Percentiles rank a stretch among this genome's conserved stretches.
These are phyloP conservation scores for Phyllosticta ampelicida DNA, from an alignment of 2,329 filamentous ascomycete species.

Conservation along the genomic window DNA sequence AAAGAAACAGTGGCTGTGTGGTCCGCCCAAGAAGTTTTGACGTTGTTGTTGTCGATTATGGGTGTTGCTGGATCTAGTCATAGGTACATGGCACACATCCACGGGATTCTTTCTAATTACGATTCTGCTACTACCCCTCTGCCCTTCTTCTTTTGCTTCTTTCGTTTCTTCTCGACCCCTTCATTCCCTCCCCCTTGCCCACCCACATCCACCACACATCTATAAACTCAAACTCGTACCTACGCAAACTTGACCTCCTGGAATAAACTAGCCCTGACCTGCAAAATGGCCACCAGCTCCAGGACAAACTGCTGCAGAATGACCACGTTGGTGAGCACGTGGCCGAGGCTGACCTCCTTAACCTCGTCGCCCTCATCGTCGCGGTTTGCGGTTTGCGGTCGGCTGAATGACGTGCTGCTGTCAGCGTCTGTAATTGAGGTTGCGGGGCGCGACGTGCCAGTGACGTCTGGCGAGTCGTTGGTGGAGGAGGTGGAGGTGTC, in stretches of 20 bases:
- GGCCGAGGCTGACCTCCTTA: conserved; percentile 35
- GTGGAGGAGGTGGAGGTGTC: too few relatives aligned
- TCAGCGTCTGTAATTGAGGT: neutral
- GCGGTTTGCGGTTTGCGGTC: neutral
- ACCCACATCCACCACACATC: neutral
- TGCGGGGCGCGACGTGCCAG: too few relatives aligned
- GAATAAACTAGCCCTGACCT: conserved; percentile 38
- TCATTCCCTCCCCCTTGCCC: neutral
- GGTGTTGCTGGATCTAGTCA: too few relatives aligned
- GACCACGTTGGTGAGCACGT: conserved; percentile 41
- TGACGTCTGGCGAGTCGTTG: too few relatives aligned
- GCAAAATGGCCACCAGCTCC: conserved; percentile 38
- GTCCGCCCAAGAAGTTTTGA: too few relatives aligned
- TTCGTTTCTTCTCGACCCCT: neutral
- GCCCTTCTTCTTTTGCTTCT: too few relatives aligned
- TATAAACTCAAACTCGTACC: too few relatives aligned
- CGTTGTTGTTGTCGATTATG: too few relatives aligned
- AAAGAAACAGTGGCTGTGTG: too few relatives aligned
- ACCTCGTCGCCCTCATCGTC: conserved; percentile 19
- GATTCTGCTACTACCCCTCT: too few relatives aligned
- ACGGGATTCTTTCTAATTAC: too few relatives aligned
- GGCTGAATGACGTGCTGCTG: neutral
- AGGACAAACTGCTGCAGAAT: conserved; percentile 41
- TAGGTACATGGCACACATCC: too few relatives aligned
- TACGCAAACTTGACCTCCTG: conserved; percentile 32